Evolutionary conservation across 2,329 filamentous ascomycete genomes (phyloP), one percentile per base, ranked within the genome.

Genomic region (Nothophaeocryptopus gaeumannii): DNA sequence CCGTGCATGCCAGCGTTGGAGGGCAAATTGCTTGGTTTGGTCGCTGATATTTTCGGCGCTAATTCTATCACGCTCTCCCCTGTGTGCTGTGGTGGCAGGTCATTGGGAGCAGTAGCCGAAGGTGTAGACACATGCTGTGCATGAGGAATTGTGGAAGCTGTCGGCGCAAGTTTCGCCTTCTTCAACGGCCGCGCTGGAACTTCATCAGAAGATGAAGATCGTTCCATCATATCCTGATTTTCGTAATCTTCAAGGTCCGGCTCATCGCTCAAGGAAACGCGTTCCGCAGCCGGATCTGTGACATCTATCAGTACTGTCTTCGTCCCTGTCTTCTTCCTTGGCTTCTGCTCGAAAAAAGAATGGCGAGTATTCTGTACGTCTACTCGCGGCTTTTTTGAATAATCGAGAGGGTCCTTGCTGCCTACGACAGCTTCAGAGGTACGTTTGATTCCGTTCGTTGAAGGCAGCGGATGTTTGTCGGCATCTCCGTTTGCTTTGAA

Each of bases 111-210:
- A 12, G 16, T 13, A 31, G n/a, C 13, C 2, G 11, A 36, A n/a
- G 38, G 5, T 26, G 45, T 36, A 5, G 45, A 37, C 20, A 34
- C 13, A 12, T 41, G 7, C 3, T 34, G 13, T 4, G 31, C 13
- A 9, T 16, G 33, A 11, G 14, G 30, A 15, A 16, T 5, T 8
- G 11, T 10, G 15, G 31, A 12, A 8, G 14, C 15, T 8, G 2
- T 43, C 15, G 8, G 40, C 3, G 30, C 31, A 13, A 51, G 14
- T 11, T 39, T 31, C 20, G 34, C 33, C 14, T 39, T 26, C 11
- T 49, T 51, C 10, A 32, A 39, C 12, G 62, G 61, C 3, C 74
- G 63, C 8, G 56, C 51, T 1, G 66, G 62, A 39, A 72, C 4
- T 38, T 10, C 10, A 12, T 38, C 13, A 12, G 35, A n/a, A 38